Evolutionary conservation across 176 grass and related monocot genomes (phyloP), one percentile per base, ranked within the genome.

Genomic region (Eremochloa ophiuroides): DNA sequence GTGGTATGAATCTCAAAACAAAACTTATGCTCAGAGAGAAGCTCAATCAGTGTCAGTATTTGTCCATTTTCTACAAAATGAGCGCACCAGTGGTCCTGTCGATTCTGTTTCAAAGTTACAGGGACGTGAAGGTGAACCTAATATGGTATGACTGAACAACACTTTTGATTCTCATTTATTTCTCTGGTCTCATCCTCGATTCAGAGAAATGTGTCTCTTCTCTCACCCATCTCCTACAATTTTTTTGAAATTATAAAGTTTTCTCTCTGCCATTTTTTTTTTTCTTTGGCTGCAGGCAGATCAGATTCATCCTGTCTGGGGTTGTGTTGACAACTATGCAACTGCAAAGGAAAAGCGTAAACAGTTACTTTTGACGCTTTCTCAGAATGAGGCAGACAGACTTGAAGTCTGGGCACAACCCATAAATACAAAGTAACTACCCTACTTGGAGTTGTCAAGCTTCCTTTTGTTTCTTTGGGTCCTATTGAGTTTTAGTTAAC

Each of bases 391-490:
- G 92, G 77, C 90, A 78, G 96, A 99, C 58, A 93, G 93, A 79
- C 91, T 99, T 78, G 96, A 99, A 86, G 93, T 99, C 67, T 99
- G 96, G 96, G 93, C 96, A 71, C 93, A 99, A 78, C 96, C 90
- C 56, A 77, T 93, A 85, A 95, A 99, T 85, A 95, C 87, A 30
- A 99, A 99, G 96, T 95, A 99, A 65, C 59, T 81, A 47, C 40
- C 3, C 37, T 62, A 56, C 38, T 4, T 10, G 63, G 64, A 70
- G 15, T 80, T 62, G 51, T 73, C 60, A 62, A 76, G 30, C 42
- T 72, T 22, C 62, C 71, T 63, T 75, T 59, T 83, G 56, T 73
- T 87, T 79, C 15, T 64, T 61, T 74, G 83, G 62, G 33, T 82
- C 20, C 74, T 34, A 44, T 71, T 76, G 46, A 74, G 16, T 78